Evolutionary conservation across 1,284 basidiomycete species (phyloP).

Genomic region (Fomitopsis pinicola): DNA sequence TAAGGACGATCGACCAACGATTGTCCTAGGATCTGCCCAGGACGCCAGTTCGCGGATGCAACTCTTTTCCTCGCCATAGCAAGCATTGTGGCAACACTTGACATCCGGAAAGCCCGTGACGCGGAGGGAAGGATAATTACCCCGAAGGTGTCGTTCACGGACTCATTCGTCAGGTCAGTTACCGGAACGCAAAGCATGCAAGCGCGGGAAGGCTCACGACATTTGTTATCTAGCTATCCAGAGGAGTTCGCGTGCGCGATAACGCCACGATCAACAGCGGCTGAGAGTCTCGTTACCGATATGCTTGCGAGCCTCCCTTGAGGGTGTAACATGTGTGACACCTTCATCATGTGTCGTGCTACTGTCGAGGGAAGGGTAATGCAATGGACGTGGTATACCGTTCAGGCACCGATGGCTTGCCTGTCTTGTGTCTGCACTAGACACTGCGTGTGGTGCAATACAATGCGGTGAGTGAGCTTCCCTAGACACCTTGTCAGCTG

Average conservation of each 20-base stretch:
- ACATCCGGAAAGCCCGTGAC: conserved; percentile 9
- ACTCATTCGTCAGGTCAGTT: not conserved
- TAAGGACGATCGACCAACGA: not conserved
- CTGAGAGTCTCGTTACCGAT: too few species aligned
- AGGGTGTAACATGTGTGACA: too few species aligned
- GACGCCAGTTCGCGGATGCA: conserved; percentile 12
- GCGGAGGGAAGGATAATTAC: conserved; percentile 7
- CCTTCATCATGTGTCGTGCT: too few species aligned
- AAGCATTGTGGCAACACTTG: conserved; percentile 13
- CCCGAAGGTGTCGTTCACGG: not conserved
- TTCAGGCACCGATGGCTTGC: too few species aligned
- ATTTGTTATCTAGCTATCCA: not conserved
- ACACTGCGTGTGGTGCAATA: too few species aligned
- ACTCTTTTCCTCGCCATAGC: conserved; percentile 12
- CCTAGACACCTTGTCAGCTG: too few species aligned
- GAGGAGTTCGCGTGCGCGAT: not conserved
- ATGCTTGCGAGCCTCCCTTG: too few species aligned
- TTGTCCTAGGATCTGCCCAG: conserved; percentile 18
- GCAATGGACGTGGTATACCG: too few species aligned
- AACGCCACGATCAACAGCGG: too few species aligned
- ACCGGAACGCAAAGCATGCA: not conserved
- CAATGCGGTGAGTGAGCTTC: too few species aligned
- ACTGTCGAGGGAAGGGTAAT: too few species aligned
- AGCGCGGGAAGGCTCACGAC: not conserved
- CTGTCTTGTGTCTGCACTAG: too few species aligned